Evolutionary conservation across 192 early-diverging fungal genomes (phyloP).

Genomic region (Umbelopsis vinacea): DNA sequence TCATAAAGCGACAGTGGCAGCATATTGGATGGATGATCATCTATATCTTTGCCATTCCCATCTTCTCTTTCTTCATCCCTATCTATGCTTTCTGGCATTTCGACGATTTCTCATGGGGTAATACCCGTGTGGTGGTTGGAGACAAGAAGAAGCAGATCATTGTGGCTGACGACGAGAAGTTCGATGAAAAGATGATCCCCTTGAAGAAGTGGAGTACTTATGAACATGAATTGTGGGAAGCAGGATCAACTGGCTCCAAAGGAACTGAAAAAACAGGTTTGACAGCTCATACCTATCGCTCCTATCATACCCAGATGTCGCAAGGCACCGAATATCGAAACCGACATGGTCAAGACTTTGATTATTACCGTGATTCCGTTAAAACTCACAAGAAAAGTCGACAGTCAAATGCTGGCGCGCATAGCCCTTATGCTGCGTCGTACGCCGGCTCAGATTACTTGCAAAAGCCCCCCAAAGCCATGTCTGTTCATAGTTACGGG

Average conservation of each 20-base stretch:
- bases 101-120: conserved; percentile 99
- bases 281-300: background rate
- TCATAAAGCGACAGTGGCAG: conserved; percentile 72
- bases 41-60: conserved; percentile 74
- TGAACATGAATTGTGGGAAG: conserved; percentile 62
- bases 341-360: background rate
- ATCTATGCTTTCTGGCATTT: conserved; percentile 96
- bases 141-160: conserved; percentile 59
- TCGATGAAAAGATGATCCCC: conserved; percentile 75
- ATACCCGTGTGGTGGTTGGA: conserved; percentile 55
- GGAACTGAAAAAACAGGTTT: conserved; percentile 15
- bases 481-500: conserved; percentile 5
- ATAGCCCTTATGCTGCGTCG: background rate
- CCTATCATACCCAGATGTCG: background rate
- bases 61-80: conserved; percentile 70
- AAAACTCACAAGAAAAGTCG: background rate
- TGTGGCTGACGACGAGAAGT: conserved; percentile 67
- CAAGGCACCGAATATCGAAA: background rate
- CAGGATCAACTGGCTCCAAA: conserved; percentile 28
- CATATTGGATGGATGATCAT: conserved; percentile 90
- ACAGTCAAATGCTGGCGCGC: background rate
- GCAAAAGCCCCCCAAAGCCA: background rate
- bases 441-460: background rate
- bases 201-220: conserved; percentile 72
- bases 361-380: conserved; percentile 13